A percentile compares a stretch with the other conserved stretches of the same genome.
Conservation (phyloP, 164 flowering plant species). For the Annona squamosa region DNA sequence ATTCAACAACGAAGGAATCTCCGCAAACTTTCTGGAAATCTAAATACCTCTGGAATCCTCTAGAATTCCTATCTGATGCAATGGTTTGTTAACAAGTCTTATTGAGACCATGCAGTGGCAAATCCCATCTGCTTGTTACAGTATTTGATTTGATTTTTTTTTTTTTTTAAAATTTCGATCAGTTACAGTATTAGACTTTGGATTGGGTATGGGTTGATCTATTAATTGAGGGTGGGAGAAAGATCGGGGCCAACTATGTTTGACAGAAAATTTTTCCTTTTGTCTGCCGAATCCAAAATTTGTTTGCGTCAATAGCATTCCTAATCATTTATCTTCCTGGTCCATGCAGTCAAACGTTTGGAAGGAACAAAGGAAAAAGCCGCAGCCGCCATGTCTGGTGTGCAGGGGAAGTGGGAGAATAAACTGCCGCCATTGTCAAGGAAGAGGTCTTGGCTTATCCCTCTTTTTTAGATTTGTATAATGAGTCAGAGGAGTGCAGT, state of each 20-base stretch:
- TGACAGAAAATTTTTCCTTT: not conserved
- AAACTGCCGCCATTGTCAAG: constrained; percentile 53
- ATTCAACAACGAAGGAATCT: too few species aligned
- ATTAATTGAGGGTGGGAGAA: not conserved
- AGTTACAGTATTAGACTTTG: not conserved
- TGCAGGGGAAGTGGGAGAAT: constrained; percentile 72
- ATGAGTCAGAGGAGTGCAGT: too few species aligned
- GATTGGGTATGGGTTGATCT: too few species aligned
- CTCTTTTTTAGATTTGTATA: not conserved
- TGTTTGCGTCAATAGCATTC: not conserved
- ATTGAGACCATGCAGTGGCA: too few species aligned
- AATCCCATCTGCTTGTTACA: too few species aligned
- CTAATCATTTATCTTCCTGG: not conserved
- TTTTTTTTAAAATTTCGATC: not conserved
- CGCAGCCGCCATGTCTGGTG: constrained; percentile 63
- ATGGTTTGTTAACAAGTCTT: too few species aligned
- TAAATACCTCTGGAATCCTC: too few species aligned
- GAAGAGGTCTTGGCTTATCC: constrained; percentile 52
- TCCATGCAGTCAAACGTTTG: constrained; percentile 62
- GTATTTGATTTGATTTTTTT: too few species aligned
- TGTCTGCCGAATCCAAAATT: not conserved
- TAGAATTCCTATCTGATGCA: too few species aligned
- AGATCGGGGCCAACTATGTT: not conserved
- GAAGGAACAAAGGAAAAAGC: constrained; percentile 36
- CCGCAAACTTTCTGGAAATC: too few species aligned